Conservation (phyloP, 805 yeast genomes). For the Metschnikowia dekortorum region DNA sequence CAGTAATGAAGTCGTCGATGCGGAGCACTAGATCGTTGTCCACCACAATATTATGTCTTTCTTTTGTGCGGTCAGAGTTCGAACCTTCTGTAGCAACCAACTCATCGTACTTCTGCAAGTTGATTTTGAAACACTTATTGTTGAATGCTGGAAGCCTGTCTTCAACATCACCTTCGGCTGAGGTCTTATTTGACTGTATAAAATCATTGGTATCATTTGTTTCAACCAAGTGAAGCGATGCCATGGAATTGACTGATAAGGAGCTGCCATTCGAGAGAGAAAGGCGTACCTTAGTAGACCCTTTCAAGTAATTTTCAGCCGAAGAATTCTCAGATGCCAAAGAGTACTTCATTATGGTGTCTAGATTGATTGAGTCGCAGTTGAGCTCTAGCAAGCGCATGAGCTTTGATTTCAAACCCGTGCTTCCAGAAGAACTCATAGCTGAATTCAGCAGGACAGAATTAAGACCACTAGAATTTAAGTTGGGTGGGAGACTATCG, state of each 20-base stretch:
- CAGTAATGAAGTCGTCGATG: slow-evolving; percentile 20
- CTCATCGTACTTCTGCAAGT: slow-evolving; percentile 34
- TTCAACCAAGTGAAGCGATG: not conserved
- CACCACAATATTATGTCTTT: slow-evolving; percentile 23
- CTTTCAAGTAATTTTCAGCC: slow-evolving; percentile 33
- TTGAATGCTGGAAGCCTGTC: slow-evolving; percentile 33
- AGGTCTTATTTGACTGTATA: not conserved
- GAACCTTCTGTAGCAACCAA: slow-evolving; percentile 7
- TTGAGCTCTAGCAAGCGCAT: slow-evolving; percentile 42
- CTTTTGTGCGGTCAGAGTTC: not conserved
- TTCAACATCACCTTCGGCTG: slow-evolving; percentile 15
- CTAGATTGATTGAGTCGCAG: slow-evolving; percentile 44
- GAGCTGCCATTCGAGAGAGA: not conserved
- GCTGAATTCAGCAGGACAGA: not conserved
- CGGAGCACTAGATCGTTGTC: slow-evolving; percentile 14
- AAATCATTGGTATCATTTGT: not conserved
- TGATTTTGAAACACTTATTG: slow-evolving; percentile 31
- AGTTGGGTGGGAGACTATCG: slow-evolving; percentile 17
- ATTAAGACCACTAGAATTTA: slow-evolving; percentile 3
- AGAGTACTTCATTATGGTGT: slow-evolving; percentile 60
- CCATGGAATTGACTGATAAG: slow-evolving; percentile 3
- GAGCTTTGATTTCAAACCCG: slow-evolving; percentile 35
- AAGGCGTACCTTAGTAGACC: not conserved
- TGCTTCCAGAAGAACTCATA: not conserved
- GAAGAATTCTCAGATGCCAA: slow-evolving; percentile 59